A percentile compares a stretch with the other conserved stretches of the same genome.
Evolutionary conservation across 305 asterid species (phyloP).

Genomic region (Fraxinus nigra): DNA sequence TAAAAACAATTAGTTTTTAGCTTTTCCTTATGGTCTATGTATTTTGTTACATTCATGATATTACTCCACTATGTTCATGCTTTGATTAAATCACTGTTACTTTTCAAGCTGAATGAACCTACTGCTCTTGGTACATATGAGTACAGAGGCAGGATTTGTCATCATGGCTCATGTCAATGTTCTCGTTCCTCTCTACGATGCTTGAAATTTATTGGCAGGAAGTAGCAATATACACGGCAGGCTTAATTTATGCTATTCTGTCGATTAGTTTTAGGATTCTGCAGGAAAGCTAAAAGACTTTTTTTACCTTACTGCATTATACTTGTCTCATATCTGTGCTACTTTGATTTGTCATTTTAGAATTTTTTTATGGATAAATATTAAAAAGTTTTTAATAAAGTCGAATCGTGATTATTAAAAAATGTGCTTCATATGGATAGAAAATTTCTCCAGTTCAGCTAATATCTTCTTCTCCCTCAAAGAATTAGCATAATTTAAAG

Average conservation of each 20-base stretch:
- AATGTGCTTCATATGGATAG: background rate
- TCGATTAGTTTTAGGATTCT: background rate
- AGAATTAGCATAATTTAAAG: background rate
- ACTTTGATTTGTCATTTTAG: background rate
- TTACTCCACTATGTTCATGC: background rate
- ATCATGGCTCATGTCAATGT: background rate
- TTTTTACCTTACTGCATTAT: background rate
- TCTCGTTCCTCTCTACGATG: background rate
- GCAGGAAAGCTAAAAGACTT: background rate
- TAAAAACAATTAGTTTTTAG: background rate
- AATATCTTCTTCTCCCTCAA: background rate
- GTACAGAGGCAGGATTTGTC: constrained; percentile 1
- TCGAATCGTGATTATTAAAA: background rate
- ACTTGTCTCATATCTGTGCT: background rate
- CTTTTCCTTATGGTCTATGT: background rate
- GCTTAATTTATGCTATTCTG: background rate
- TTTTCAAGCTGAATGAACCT: constrained; percentile 12
- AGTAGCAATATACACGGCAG: background rate
- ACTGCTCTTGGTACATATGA: constrained; percentile 3
- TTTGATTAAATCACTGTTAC: constrained; percentile 6
- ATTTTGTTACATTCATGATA: background rate
- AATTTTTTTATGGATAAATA: background rate
- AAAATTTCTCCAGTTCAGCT: background rate
- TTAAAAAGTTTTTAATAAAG: background rate
- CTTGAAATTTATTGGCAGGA: constrained; percentile 2